Evolutionary conservation across 2,329 filamentous ascomycete species (phyloP), one percentile per base, ranked within the genome.

Genomic region (Fusarium sublunatum): DNA sequence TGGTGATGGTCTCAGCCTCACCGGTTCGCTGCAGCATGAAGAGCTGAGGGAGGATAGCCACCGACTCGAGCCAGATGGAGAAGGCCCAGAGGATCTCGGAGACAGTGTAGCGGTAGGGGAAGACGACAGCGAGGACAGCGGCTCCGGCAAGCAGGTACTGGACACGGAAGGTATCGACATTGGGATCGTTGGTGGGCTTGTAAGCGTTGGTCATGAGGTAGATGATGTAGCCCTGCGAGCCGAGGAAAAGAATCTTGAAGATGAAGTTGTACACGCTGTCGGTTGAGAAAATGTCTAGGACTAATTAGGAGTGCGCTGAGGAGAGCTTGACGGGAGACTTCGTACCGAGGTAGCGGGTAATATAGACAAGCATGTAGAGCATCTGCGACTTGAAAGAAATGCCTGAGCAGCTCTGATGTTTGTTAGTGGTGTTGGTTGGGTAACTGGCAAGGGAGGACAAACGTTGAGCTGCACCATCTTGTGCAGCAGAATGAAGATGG

Each of bases 341-440:
- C 70, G 51, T 81, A 92, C 90, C 90, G 63, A 99, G 86, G 78
- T 99, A 99, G 74, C 95, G 88, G 62, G 93, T 96, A 39, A 96
- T 76, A 78, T 99, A 99, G 72, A 99, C 95, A 40, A 97, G 81
- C 69, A 98, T 83, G 79, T 99, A 99, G 54, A 99, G 86, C 46
- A 89, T 92, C 84, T 99, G 95, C 61, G 94, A 97, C 78, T 99
- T 99, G 86, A 99, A 98, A 13, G 95, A 99, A 78, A 99, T 94
- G 71, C 95, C 95, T 38, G 94, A 90, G 77, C 93, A 97, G 83
- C 93, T 97, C 94, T 97, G 75, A n/a, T 52, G 43, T 28, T 26
- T 42, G 24, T 58, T 34, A 61, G 72, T 70, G 58, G 71, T 59
- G 42, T 44, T 39, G 42, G 47, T 53, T 32, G 32, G 40, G 34